These are phyloP conservation scores for Suillus ampliporus DNA, from an alignment of 768 basidiomycete genomes.

Conservation along the genomic window DNA sequence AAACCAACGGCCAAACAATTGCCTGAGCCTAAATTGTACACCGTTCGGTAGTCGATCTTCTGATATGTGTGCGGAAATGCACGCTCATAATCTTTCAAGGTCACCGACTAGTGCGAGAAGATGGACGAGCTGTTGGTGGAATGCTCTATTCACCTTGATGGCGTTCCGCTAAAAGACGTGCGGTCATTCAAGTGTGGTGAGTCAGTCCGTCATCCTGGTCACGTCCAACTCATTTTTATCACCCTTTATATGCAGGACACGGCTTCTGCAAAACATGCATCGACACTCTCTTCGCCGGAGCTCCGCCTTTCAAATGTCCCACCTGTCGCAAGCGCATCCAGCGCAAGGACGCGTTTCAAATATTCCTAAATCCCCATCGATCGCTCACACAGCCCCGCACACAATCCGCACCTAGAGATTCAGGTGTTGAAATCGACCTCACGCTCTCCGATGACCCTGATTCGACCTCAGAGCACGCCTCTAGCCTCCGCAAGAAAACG, in stretches of 20 bases:
- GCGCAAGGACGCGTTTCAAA: slow-evolving; percentile 31
- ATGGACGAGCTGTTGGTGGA: slow-evolving; percentile 33
- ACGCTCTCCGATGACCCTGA: slow-evolving; percentile 4
- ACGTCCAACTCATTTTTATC: slow-evolving; percentile 17
- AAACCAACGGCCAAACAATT: neutral
- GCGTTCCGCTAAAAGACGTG: slow-evolving; percentile 32
- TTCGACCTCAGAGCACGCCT: neutral
- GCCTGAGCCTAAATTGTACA: neutral
- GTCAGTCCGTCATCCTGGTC: slow-evolving; percentile 6
- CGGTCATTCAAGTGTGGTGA: slow-evolving; percentile 38
- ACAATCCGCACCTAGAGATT: neutral
- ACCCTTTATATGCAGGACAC: slow-evolving; percentile 32
- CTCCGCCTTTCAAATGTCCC: slow-evolving; percentile 26
- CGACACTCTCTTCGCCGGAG: slow-evolving; percentile 24
- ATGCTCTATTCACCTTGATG: slow-evolving; percentile 38
- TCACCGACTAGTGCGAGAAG: neutral
- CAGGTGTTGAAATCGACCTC: slow-evolving; percentile 8
- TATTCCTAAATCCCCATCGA: slow-evolving; percentile 32
- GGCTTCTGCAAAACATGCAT: slow-evolving; percentile 39
- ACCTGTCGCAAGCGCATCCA: slow-evolving; percentile 35
- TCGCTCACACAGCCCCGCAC: slow-evolving; percentile 11
- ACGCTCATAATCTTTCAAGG: slow-evolving; percentile 4
- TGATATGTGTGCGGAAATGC: slow-evolving; percentile 4
- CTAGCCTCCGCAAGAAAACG: slow-evolving; percentile 12
- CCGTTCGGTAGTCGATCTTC: slow-evolving; percentile 4